Evolutionary conservation across 768 basidiomycete genomes (phyloP), one percentile per base, ranked within the genome.

Genomic region (Hericium coralloides): DNA sequence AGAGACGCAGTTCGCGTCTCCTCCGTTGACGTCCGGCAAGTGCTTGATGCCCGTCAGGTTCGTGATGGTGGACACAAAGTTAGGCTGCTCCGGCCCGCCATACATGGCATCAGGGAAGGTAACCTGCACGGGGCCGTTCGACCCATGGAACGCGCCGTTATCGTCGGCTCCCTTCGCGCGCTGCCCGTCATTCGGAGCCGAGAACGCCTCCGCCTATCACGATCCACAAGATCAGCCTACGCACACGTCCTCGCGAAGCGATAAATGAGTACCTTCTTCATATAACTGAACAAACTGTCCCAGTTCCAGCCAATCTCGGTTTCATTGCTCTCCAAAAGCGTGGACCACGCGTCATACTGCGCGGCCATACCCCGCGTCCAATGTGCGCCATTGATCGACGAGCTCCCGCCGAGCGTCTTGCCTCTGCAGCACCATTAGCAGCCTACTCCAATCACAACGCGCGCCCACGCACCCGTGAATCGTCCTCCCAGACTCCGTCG

Each of bases 31-130:
- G 12, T 45, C 43, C 15, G 43, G 43, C n/a, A 20, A 45, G 43
- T 18, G 43, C 43, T n/a, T 45, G 12, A 45, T 45, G 15, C 43
- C 43, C 43, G 43, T 45, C 9, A 45, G 43, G 43, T 45, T 45
- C n/a, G n/a, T 45, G n/a, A 45, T 20, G 76, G 63, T 77, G 73
- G 8, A 20, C 18, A 78, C 66, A 62, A 82, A 83, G n/a, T 65
- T 71, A 2, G 66, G 57, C 59, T 82, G 80, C 49, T 81, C 77
- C 5, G 80, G 78, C 2, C 80, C 81, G 12, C 80, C 79, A 59
- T 79, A 83, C 77, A 83, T 83, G 3, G 60, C 65, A 64, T 74
- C 77, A 17, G 76, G 78, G 60, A 73, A 78, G 1, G 78, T 78
- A n/a, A 80, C 79, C 59, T 80, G 78, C 1, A 84, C 74, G 2